These are phyloP conservation scores for Myriosclerotinia duriaeana DNA, from an alignment of 2,329 filamentous ascomycete species.

Conservation along the genomic window DNA sequence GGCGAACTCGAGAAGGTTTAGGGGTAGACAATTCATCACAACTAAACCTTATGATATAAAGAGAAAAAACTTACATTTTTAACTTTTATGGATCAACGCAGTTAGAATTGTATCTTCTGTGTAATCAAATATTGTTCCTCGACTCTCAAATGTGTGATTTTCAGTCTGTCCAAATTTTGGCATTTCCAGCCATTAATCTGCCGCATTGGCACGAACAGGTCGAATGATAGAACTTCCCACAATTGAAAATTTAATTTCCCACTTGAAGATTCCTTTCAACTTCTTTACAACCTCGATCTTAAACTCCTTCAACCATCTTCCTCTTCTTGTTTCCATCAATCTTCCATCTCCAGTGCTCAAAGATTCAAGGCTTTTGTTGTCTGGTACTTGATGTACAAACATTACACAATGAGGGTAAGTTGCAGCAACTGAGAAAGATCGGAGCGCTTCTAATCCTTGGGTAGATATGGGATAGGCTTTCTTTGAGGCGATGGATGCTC, in stretches of 20 bases:
- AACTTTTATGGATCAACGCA: not conserved
- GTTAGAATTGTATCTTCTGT: not conserved
- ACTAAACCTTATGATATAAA: not conserved
- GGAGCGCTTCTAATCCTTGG: no score
- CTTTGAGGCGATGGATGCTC: no score
- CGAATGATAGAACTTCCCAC: not conserved
- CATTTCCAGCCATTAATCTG: not conserved
- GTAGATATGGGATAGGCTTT: no score
- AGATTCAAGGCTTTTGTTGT: not conserved
- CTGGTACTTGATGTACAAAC: not conserved
- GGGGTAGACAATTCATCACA: not conserved
- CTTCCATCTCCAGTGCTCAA: not conserved
- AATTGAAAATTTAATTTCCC: not conserved
- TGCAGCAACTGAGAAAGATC: no score
- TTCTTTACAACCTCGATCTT: not conserved
- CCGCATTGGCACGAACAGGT: not conserved
- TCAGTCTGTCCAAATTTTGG: not conserved
- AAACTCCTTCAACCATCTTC: not conserved
- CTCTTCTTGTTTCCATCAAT: not conserved
- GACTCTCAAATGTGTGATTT: not conserved
- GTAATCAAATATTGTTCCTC: not conserved
- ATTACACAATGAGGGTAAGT: no score
- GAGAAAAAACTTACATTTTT: not conserved
- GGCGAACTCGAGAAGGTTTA: not conserved
- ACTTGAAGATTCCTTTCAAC: not conserved